Evolutionary conservation across 2,329 filamentous ascomycete genomes (phyloP), one percentile per base, ranked within the genome.

Genomic region (Arthrinium phaeospermum): DNA sequence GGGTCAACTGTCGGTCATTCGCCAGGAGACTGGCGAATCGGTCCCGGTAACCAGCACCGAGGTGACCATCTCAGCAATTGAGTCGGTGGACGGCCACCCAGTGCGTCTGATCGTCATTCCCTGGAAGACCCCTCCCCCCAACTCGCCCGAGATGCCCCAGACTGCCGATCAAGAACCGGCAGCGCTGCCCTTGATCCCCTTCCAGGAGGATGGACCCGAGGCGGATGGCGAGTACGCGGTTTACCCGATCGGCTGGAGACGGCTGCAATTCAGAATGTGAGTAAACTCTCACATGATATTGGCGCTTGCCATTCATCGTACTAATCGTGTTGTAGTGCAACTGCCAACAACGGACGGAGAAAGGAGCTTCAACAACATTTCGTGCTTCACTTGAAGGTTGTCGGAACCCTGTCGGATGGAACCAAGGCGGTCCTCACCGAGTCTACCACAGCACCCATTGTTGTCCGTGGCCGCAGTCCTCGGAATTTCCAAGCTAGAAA

Each of bases 331-430:
- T 37, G 37, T 46, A 91, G 96, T 81, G 96, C 96, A 24, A 98
- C 96, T 12, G 96, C 96, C 72, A 98, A 98, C 84, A 98, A 98
- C 80, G 96, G 96, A 14, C 91, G 96, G 73, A 89, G 96, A 74
- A 97, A 98, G 84, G 96, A 98, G 81, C 88, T 98, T 67, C 96
- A 98, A 80, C 96, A 98, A 80, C 96, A 98, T 83, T 98, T 98
- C 82, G 91, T 97, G 14, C 88, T 98, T 72, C 92, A 95, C 75
- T 85, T 98, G 70, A 97, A 96, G 82, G 92, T 98, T 13, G 86
- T 95, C 75, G 95, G 92, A 22, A 96, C 94, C 0, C 85, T 98
- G 69, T 89, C 94, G 0, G 96, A 94, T 73, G 94, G 94, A n/a
- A 88, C 88, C 46, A 97, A 95, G 81, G 89, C 94, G 46, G 89